These are phyloP conservation scores for Aspergillus wentii DNA, from an alignment of 495 filamentous ascomycete species.

Conservation along the genomic window DNA sequence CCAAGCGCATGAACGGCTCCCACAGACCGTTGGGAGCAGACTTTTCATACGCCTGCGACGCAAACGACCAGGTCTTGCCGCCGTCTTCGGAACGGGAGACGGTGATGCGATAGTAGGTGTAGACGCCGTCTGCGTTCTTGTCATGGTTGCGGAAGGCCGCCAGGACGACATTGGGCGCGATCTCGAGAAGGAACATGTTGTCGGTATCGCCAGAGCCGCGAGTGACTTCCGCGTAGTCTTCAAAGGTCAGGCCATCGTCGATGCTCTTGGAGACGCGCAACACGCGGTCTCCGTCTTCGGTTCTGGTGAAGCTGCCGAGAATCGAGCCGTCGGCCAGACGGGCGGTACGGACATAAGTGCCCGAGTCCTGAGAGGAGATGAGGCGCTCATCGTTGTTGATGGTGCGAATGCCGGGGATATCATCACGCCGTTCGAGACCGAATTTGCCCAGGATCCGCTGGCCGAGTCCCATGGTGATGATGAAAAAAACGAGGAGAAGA, in stretches of 20 bases:
- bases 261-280: constrained; percentile 31
- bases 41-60: constrained; percentile 47
- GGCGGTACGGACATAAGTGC: constrained; percentile 36
- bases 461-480: no score
- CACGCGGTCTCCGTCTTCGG: constrained; percentile 21
- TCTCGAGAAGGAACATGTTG: constrained; percentile 53
- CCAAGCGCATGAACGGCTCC: constrained; percentile 57
- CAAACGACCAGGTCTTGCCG: constrained; percentile 48
- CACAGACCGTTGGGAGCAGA: constrained; percentile 46
- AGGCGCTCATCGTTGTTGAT: constrained; percentile 36
- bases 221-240: constrained; percentile 31
- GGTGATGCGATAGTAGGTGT: constrained; percentile 55
- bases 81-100: constrained; percentile 52
- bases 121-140: constrained; percentile 23
- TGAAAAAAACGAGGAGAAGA: no score
- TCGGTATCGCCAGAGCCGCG: constrained; percentile 47
- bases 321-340: constrained; percentile 35
- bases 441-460: no score
- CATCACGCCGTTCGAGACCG: no score
- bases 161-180: constrained; percentile 44
- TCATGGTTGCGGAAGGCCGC: constrained; percentile 60
- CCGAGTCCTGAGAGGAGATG: constrained; percentile 35
- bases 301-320: constrained; percentile 35
- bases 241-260: constrained; percentile 32
- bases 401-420: constrained; percentile 16